Base-by-base conservation (phyloP, 805 yeast genomes). In the Sugiyamaella boreocaroliniensis region DNA sequence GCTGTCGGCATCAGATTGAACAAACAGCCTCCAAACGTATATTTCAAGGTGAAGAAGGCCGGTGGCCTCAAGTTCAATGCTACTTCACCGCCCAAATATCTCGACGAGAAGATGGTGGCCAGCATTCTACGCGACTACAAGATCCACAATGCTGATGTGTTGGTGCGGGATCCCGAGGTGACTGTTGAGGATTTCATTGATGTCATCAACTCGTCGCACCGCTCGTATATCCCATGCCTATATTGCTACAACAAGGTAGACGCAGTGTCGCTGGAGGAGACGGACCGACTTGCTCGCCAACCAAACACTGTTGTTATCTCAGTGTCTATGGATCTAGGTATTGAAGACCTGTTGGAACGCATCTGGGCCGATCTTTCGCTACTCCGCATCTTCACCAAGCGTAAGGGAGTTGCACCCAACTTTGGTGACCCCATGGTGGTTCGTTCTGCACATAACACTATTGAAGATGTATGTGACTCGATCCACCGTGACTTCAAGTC, bases 231-330 rank as follows among this genome's bases (percentile, higher is more conserved):
- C 68, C 89, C 87, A 60, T 93, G 98, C 69, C 76, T 92, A 26
- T 92, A 93, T 64, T 96, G 88, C 20, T 93, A 89, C 75, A 92
- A 93, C 75, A 92, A 92, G 76, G 81, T 92, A 46, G 99, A 92
- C 67, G 92, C 97, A 0, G 97, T 92, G 11, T 87, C 97, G 1
- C 71, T 92, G 49, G 98, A 92, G 67, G 99, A 92, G 67, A 88
- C 89, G 48, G 97, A 93, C 68, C 73, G 96, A 51, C 76, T 92
- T 53, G 98, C 98, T 0, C 78, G 96, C 59, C 86, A 83, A 63
- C 97, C 97, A 43, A 83, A 92, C 68, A 89, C 98, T 0, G 89
- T 83, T 51, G 98, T 92, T 29, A 88, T 90, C 81, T 86, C 96
- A 22, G 95, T 97, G 68, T 95, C 87, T 64, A 72, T 85, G 72